Conservation (phyloP, 1,139 yeast species). For the Schizosaccharomyces versatilis region DNA sequence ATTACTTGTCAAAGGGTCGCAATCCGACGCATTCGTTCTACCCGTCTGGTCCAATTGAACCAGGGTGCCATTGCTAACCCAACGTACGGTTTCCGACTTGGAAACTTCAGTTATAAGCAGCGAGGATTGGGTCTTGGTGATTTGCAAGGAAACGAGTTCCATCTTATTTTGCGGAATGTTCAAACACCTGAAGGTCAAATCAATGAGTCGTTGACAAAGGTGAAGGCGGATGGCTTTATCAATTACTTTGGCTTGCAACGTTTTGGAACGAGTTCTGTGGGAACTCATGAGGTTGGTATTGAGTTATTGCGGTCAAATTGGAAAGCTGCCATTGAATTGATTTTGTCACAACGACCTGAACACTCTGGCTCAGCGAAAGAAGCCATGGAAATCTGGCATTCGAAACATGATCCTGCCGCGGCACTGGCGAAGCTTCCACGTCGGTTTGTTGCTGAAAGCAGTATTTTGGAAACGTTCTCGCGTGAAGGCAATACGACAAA, state of each 20-base stretch:
- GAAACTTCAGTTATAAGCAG: constrained; percentile 28
- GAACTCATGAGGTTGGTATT: constrained; percentile 72
- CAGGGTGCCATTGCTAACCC: constrained; percentile 49
- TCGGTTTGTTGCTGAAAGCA: constrained; percentile 64
- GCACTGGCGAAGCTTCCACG: constrained; percentile 65
- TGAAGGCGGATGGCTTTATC: constrained; percentile 53
- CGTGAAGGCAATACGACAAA: constrained; percentile 23
- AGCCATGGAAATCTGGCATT: constrained; percentile 42
- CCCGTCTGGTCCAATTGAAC: constrained; percentile 55
- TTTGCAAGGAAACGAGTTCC: constrained; percentile 66
- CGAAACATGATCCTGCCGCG: constrained; percentile 39
- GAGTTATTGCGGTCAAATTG: constrained; percentile 50
- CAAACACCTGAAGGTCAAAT: constrained; percentile 20
- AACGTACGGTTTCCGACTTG: constrained; percentile 43
- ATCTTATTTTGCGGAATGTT: constrained; percentile 42
- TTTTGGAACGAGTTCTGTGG: constrained; percentile 82
- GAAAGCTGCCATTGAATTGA: constrained; percentile 55
- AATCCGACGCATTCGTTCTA: constrained; percentile 49
- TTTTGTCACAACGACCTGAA: constrained; percentile 43
- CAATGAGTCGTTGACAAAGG: constrained; percentile 32
- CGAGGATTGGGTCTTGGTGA: constrained; percentile 54
- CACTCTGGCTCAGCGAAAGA: constrained; percentile 9
- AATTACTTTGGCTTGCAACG: constrained; percentile 95
- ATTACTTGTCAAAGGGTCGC: constrained; percentile 75
- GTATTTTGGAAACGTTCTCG: constrained; percentile 38